Conservation (phyloP, 257 asterid species). For the Solanum lycopersicoides region DNA sequence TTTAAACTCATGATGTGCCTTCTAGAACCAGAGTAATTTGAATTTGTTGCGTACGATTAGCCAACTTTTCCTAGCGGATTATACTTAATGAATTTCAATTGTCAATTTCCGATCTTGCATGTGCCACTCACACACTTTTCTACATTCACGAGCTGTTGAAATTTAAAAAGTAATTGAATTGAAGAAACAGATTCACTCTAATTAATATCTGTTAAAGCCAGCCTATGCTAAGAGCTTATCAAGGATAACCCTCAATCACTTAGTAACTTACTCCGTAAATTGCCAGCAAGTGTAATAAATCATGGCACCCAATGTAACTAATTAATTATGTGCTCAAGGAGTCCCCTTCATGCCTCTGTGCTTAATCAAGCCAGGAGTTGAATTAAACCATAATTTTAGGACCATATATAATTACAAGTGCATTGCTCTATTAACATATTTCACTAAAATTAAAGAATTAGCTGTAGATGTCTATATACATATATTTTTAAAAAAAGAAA, state of each 20-base stretch:
- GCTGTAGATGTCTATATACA: background rate
- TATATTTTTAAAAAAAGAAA: no score
- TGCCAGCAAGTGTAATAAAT: no score
- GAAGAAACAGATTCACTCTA: no score
- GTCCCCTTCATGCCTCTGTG: background rate
- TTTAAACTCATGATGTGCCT: background rate
- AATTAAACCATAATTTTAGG: no score
- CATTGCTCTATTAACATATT: background rate
- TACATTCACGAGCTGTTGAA: no score
- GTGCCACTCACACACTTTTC: no score
- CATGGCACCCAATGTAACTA: background rate
- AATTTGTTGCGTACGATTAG: accelerated
- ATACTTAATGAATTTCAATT: background rate
- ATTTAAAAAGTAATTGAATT: no score
- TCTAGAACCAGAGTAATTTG: background rate
- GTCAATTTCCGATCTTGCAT: background rate
- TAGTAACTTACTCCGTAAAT: no score
- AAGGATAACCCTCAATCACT: no score
- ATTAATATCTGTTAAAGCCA: no score
- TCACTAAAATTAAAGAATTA: background rate
- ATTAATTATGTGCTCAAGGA: background rate
- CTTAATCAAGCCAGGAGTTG: background rate
- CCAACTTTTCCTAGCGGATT: background rate
- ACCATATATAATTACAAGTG: background rate
- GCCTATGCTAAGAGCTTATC: no score